Evolutionary conservation across 2,329 filamentous ascomycete genomes (phyloP).

Genomic region (Ascochyta lentis): DNA sequence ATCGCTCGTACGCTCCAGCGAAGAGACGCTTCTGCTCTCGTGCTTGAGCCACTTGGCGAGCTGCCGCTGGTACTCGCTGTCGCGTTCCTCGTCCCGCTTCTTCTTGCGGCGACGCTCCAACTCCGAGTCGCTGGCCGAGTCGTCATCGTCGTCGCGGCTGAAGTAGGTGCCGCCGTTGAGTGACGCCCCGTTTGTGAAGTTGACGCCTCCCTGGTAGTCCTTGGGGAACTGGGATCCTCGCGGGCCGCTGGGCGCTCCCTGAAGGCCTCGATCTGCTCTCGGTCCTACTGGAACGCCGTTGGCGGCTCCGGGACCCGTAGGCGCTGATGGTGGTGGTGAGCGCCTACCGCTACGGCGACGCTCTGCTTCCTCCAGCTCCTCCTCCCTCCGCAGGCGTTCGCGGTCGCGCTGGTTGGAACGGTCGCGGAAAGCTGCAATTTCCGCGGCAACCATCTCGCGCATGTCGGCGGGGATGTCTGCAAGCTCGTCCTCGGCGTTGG

Average conservation of each 20-base stretch:
- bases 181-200: conserved; percentile 81
- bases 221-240: conserved; percentile 71
- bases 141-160: conserved; percentile 81
- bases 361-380: conserved; percentile 89
- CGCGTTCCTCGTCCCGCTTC: conserved; percentile 76
- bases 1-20: conserved; percentile 82
- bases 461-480: conserved; percentile 95
- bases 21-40: conserved; percentile 82
- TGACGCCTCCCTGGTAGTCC: conserved; percentile 78
- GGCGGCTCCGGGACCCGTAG: conserved; percentile 66
- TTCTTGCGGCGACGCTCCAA: conserved; percentile 74
- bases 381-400: conserved; percentile 85
- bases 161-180: conserved; percentile 63
- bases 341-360: conserved; percentile 73
- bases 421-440: conserved; percentile 94
- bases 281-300: conserved; percentile 82
- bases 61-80: conserved; percentile 82
- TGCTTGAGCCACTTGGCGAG: conserved; percentile 91
- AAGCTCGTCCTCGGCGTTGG: conserved; percentile 80
- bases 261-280: conserved; percentile 66
- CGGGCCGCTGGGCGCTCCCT: conserved; percentile 77
- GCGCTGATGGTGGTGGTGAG: conserved; percentile 70
- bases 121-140: conserved; percentile 86
- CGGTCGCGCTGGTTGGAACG: conserved; percentile 86
- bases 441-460: conserved; percentile 90